phyloP scores from a whole-genome alignment of 129 eudicot genomes.

The Glebionis coronaria region DNA sequence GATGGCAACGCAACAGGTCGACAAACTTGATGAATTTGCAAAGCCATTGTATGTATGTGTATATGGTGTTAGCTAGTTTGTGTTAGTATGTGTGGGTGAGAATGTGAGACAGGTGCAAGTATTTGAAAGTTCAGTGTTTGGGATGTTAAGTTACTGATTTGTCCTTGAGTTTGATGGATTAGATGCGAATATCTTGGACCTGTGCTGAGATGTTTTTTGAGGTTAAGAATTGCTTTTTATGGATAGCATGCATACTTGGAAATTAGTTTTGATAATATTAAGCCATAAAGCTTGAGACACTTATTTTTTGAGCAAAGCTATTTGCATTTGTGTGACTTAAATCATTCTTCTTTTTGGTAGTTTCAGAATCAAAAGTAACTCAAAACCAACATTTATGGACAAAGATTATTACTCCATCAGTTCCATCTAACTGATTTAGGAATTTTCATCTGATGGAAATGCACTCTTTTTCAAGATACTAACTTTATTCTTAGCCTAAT shows the following conservation, averaged over 20 bases:
- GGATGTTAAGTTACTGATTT: conserved; percentile 18
- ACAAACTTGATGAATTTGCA: conserved; percentile 44
- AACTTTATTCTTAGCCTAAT: no score
- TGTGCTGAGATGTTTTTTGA: background rate
- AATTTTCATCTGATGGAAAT: no score
- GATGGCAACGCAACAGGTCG: conserved; percentile 17
- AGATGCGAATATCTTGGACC: conserved; percentile 28
- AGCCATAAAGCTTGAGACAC: background rate
- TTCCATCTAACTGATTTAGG: no score
- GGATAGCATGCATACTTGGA: conserved; percentile 7
- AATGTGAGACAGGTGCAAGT: conserved; percentile 18
- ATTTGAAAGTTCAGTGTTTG: conserved; percentile 14
- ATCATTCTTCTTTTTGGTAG: no score
- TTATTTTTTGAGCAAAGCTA: background rate
- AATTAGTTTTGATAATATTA: background rate
- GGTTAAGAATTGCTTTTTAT: background rate
- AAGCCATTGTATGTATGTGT: conserved; percentile 36
- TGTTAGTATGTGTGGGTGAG: conserved; percentile 19
- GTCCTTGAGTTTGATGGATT: conserved; percentile 23
- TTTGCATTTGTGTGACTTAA: no score
- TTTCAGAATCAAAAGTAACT: no score
- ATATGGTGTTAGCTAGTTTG: background rate
- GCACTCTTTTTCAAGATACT: no score
- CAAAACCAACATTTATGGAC: no score
- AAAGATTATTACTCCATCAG: no score